Base-by-base conservation (phyloP, 768 basidiomycete species). In the Rhizopogon vulgaris region DNA sequence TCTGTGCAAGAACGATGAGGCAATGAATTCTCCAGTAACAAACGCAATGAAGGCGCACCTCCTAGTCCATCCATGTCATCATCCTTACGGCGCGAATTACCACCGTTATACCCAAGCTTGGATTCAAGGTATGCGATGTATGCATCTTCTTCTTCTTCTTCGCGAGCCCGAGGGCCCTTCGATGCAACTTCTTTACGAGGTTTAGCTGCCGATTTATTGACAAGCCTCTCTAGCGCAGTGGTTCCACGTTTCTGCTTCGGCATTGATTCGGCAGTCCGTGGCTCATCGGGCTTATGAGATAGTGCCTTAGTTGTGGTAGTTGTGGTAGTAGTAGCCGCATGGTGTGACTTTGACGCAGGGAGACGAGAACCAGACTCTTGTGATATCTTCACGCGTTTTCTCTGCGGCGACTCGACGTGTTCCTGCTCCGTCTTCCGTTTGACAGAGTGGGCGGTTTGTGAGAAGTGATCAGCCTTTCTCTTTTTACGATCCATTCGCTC, bases 81-180 rank as follows among this genome's bases (percentile, higher is more conserved):
- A 0, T 68, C 71, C 24, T 69, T 73, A 15, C 66, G 76, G 56
- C 77, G 75, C 70, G 52, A 73, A 67, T 41, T 70, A 63, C 52
- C 76, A 71, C 34, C 66, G 47, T 59, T 10, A 40, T 84, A 73
- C 3, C 88, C 84, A 15, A 96, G 77, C 65, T 84, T 86, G 0
- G 77, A 73, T 66, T 97, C 94, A 10, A 96, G 71, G 69, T 87
- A 84, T 0, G 83, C 77, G 40, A 97, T 96, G 62, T 94, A 91
- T 0, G 78, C 77, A 60, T 94, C 93, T 59, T 98, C 94, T 32
- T 86, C 78, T 28, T 74, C 68, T 54, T 90, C 79, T 52, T 71
- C 69, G 30, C 63, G 71, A 6, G 67, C 67, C 24, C 66, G 71
- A 24, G 69, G 58, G 2, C 50, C 24, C 3, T 52, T 63, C 0